Percentiles rank a stretch among this genome's conserved stretches.
Evolutionary conservation across 1,284 basidiomycete genomes (phyloP).

Genomic region (Austroboletus novae-zelandiae): DNA sequence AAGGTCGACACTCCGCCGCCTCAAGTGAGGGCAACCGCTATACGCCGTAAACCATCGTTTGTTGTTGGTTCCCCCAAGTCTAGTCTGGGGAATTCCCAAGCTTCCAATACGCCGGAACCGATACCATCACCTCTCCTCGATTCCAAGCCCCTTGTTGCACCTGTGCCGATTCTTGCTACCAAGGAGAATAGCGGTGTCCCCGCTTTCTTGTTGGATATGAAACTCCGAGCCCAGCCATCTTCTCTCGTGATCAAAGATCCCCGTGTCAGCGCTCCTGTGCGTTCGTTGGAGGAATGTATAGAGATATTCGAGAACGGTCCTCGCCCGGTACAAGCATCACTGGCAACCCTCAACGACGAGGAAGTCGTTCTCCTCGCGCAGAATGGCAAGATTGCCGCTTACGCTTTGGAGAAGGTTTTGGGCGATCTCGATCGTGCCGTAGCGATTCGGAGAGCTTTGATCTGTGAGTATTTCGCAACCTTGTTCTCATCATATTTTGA

Average conservation of each 20-base stretch:
- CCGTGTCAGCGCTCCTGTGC: constrained; percentile 33
- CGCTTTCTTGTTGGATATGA: constrained; percentile 50
- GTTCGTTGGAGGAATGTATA: constrained; percentile 78
- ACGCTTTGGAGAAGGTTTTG: constrained; percentile 92
- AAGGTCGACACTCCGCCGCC: constrained; percentile 16
- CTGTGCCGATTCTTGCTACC: constrained; percentile 22
- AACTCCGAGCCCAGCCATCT: constrained; percentile 38
- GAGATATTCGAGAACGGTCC: constrained; percentile 87
- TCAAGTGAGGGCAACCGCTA: constrained; percentile 10
- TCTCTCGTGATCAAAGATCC: constrained; percentile 15
- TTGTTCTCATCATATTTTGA: constrained; percentile 1
- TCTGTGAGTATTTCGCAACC: constrained; percentile 60
- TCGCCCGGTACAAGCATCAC: constrained; percentile 54
- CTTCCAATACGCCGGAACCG: constrained; percentile 18
- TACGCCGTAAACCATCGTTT: constrained; percentile 26
- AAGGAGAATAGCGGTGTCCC: constrained; percentile 25
- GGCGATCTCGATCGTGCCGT: constrained; percentile 89
- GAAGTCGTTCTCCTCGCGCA: constrained; percentile 90
- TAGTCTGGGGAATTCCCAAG: constrained; percentile 11
- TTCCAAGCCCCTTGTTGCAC: constrained; percentile 25
- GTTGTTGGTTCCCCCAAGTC: constrained; percentile 22
- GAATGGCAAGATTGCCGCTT: constrained; percentile 91
- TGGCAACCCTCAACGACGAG: constrained; percentile 81
- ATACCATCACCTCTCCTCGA: constrained; percentile 10
- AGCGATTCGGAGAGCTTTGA: constrained; percentile 81